Evolutionary conservation across 75 land plant species (phyloP).

Genomic region (Cryptomeria japonica): DNA sequence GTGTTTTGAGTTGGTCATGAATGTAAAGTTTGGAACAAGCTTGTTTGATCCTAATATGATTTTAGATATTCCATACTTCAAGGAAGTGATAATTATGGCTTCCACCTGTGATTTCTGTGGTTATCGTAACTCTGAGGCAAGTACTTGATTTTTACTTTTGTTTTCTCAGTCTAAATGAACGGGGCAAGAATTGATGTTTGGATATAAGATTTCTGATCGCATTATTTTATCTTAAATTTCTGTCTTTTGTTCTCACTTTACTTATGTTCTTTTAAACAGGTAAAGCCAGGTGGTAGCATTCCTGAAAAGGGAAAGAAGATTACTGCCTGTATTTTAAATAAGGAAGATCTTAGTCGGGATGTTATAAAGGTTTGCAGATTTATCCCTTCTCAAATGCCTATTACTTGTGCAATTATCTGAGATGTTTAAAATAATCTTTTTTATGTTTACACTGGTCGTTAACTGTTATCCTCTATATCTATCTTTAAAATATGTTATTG

Average conservation of each 20-base stretch:
- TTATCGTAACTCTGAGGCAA: slow-evolving; percentile 93
- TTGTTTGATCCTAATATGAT: not conserved
- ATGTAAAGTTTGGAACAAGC: not conserved
- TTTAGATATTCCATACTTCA: slow-evolving; percentile 93
- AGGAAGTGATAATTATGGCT: slow-evolving; percentile 98
- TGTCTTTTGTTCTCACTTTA: not conserved
- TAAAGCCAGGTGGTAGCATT: slow-evolving; percentile 93
- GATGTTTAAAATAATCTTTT: not conserved
- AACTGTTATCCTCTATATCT: not conserved
- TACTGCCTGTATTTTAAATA: slow-evolving; percentile 46
- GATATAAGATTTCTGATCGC: not conserved
- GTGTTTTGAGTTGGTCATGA: not conserved
- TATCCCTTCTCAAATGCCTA: not conserved
- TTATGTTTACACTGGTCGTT: too few species aligned
- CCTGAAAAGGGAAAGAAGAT: slow-evolving; percentile 86
- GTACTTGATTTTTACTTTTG: slow-evolving; percentile 5
- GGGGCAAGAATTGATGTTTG: not conserved
- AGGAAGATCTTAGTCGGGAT: slow-evolving; percentile 82
- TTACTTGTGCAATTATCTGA: too few species aligned
- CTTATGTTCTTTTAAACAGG: slow-evolving; percentile 33
- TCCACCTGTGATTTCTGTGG: slow-evolving; percentile 93
- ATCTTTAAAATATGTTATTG: too few species aligned
- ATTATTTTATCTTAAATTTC: not conserved
- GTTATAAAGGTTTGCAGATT: slow-evolving; percentile 78
- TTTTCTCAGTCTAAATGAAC: not conserved